Base-by-base conservation (phyloP, 192 early-diverging fungal genomes). In the Coemansia sp. region DNA sequence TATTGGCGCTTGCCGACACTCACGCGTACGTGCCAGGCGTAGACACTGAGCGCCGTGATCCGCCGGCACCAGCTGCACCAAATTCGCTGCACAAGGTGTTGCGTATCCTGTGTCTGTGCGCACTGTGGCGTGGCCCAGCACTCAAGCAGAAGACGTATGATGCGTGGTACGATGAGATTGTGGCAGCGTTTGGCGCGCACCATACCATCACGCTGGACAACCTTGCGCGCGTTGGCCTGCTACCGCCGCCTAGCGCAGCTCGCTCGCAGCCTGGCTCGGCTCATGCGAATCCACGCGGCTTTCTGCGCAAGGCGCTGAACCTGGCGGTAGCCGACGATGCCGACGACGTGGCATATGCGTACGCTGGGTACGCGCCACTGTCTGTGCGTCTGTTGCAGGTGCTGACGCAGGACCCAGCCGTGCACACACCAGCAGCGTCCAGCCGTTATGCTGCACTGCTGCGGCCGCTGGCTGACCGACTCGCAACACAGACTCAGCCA, bases 331-430 rank as follows among this genome's bases (percentile, higher is more conserved):
- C 94, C 65, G 92, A 97, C 39, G 84, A 88, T 19, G 92, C 93
- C 1, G 86, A 89, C 19, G 97, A 98, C 75, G 86, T 94, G 2
- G 86, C 90, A 0, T 98, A 94, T 67, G 94, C 97, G 14, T 96
- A 95, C 70, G 93, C 92, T 4, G 97, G 97, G 14, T 98, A 93
- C 75, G 97, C 94, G 11, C 97, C 97, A 4, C 65, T 96, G 24
- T 87, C 86, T 26, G 84, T 97, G n/a, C 88, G 97, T 32, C 81
- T 98, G 32, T 75, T 98, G 29, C 94, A 98, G 68, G 88, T 86
- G 49, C 87, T 92, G 13, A 70, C 84, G 26, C 77, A 69, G 37
- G 85, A 78, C 61, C 76, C 56, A 12, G 69, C 65, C 11, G 79
- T 73, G 54, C 78, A 65, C 54, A 59, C 64, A 3, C 50, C 61